A percentile compares a stretch with the other conserved stretches of the same genome.
phyloP scores from a whole-genome alignment of 352 stramenopile species.

The Phytophthora lateralis region DNA sequence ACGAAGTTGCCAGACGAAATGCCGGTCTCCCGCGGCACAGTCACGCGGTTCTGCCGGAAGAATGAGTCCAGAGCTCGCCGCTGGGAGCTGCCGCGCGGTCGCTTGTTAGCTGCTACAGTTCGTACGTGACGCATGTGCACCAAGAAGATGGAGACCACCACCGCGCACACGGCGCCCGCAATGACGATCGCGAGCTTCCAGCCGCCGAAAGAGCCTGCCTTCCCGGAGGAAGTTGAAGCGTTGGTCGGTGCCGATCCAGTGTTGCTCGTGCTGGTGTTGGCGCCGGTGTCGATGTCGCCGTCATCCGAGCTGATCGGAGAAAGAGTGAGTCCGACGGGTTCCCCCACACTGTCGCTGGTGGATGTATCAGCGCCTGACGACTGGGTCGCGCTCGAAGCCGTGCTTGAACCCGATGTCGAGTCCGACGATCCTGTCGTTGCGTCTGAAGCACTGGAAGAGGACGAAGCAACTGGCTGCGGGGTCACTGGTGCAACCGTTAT shows the following conservation, averaged over 20 bases:
- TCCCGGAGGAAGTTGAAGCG: conserved; percentile 17
- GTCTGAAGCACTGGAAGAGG: conserved; percentile 12
- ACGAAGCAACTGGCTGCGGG: conserved; percentile 11
- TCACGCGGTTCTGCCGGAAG: conserved; percentile 55
- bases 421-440: conserved; percentile 11
- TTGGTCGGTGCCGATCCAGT: conserved; percentile 19
- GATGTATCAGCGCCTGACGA: conserved; percentile 8
- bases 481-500: conserved; percentile 9
- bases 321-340: conserved; percentile 33
- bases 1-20: conserved; percentile 31
- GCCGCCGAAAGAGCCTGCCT: conserved; percentile 32
- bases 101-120: conserved; percentile 28
- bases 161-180: conserved; percentile 46
- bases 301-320: conserved; percentile 40
- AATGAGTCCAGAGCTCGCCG: conserved; percentile 59
- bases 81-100: conserved; percentile 40
- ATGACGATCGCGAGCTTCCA: conserved; percentile 54
- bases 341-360: conserved; percentile 18
- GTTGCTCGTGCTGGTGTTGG: conserved; percentile 1
- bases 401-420: conserved; percentile 9
- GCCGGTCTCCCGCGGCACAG: conserved; percentile 28
- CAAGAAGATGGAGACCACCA: conserved; percentile 63
- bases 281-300: conserved; percentile 6
- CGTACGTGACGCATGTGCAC: conserved; percentile 49
- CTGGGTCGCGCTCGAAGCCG: conserved; percentile 5